Conservation (phyloP, 176 grass and related monocot genomes). For the Oryza longistaminata region DNA sequence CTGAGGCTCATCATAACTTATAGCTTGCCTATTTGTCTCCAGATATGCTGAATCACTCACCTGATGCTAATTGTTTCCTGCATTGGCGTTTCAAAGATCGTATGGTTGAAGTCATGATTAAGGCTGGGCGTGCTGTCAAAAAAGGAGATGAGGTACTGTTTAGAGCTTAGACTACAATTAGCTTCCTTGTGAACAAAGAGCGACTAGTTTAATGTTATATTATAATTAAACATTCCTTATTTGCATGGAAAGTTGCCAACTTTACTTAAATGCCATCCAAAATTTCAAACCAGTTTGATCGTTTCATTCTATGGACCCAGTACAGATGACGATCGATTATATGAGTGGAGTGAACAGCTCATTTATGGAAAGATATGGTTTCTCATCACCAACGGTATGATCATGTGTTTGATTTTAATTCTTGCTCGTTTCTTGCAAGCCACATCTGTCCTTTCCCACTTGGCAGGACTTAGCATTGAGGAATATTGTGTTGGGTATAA, state of each 20-base stretch:
- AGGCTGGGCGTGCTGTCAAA: slow-evolving; percentile 73
- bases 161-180: slow-evolving; percentile 22
- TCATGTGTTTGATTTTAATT: slow-evolving; percentile 29
- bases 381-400: slow-evolving; percentile 87
- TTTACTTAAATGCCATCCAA: neutral
- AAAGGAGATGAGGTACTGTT: slow-evolving; percentile 87
- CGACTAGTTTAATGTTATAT: neutral
- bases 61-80: slow-evolving; percentile 92
- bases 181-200: neutral
- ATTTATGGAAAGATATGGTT: slow-evolving; percentile 93
- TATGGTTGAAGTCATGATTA: slow-evolving; percentile 98
- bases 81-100: slow-evolving; percentile 96
- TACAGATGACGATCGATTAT: slow-evolving; percentile 94
- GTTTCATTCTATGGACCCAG: slow-evolving; percentile 22
- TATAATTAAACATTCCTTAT: neutral
- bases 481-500: neutral
- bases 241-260: neutral
- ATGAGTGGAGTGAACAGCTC: slow-evolving; percentile 70
- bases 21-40: slow-evolving; percentile 27
- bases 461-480: neutral
- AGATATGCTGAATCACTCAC: slow-evolving; percentile 99
- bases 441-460: neutral
- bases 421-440: slow-evolving; percentile 18
- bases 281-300: neutral
- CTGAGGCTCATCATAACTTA: neutral